phyloP scores from a whole-genome alignment of 2,329 filamentous ascomycete species.

The Thermomyces lanuginosus region DNA sequence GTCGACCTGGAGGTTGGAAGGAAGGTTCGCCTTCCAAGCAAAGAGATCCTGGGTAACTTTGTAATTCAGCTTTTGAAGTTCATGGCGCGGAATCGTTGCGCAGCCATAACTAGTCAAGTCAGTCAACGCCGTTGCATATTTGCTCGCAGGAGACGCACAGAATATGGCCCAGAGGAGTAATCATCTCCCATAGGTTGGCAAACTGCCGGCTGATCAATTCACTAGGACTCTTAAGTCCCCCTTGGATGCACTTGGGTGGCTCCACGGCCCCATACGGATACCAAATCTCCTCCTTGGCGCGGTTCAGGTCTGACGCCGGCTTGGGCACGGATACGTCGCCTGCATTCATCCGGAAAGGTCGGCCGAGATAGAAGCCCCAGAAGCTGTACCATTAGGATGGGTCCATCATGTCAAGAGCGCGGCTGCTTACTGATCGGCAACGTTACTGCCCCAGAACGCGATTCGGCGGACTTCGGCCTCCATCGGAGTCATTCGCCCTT shows the following conservation, averaged over 20 bases:
- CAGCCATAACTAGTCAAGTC: slow-evolving; percentile 20
- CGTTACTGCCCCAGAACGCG: slow-evolving; percentile 30
- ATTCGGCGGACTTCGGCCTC: slow-evolving; percentile 26
- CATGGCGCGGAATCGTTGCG: slow-evolving; percentile 22
- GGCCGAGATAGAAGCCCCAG: slow-evolving; percentile 29
- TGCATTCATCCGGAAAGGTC: slow-evolving; percentile 26
- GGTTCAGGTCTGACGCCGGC: slow-evolving; percentile 15
- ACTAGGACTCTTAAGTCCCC: slow-evolving; percentile 15
- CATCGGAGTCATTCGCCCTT: slow-evolving; percentile 21
- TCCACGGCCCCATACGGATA: slow-evolving; percentile 15
- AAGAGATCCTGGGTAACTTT: slow-evolving; percentile 23
- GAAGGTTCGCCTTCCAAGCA: slow-evolving; percentile 26
- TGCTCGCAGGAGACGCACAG: slow-evolving; percentile 12
- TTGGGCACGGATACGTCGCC: slow-evolving; percentile 26
- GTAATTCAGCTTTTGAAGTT: slow-evolving; percentile 20
- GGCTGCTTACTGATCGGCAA: slow-evolving; percentile 23
- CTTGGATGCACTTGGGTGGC: slow-evolving; percentile 7
- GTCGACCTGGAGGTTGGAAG: slow-evolving; percentile 21
- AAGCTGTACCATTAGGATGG: slow-evolving; percentile 13
- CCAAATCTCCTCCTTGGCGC: slow-evolving; percentile 17
- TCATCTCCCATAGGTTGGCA: slow-evolving; percentile 28
- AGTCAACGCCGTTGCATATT: slow-evolving; percentile 5
- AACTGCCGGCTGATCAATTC: slow-evolving; percentile 24
- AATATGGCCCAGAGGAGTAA: slow-evolving; percentile 28
- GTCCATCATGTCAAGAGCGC: not conserved